phyloP scores from a whole-genome alignment of 106 monocot genomes.

The Dioscorea zingiberensis region DNA sequence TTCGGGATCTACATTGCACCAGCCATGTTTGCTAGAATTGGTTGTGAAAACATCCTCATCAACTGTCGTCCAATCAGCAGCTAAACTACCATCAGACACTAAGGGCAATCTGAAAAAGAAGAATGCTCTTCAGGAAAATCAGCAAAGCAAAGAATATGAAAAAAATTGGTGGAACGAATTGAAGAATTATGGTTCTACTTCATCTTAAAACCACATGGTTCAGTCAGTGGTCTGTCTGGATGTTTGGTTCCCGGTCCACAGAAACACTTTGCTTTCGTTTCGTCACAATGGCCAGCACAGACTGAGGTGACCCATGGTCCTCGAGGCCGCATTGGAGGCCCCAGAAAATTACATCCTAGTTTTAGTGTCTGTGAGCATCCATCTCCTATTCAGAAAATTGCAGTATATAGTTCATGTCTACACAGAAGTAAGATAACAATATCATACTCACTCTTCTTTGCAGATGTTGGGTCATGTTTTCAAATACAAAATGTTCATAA shows the following conservation, averaged over 20 bases:
- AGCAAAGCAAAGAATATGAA: background rate
- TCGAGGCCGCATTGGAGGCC: constrained; percentile 38
- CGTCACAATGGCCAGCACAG: constrained; percentile 84
- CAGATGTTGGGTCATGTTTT: background rate
- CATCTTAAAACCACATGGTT: constrained; percentile 71
- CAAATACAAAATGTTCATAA: background rate
- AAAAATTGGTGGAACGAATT: constrained; percentile 3
- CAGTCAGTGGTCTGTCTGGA: constrained; percentile 82
- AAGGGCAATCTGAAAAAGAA: constrained; percentile 36
- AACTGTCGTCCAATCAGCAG: constrained; percentile 54
- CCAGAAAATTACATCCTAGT: constrained; percentile 69
- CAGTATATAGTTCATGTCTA: too few species aligned
- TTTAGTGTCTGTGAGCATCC: constrained; percentile 56
- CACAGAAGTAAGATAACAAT: background rate
- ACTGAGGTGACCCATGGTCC: constrained; percentile 76
- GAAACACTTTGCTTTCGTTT: constrained; percentile 83
- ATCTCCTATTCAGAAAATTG: constrained; percentile 39
- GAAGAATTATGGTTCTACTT: constrained; percentile 25
- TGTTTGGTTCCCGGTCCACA: constrained; percentile 79
- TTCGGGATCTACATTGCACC: constrained; percentile 85
- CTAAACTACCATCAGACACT: constrained; percentile 32
- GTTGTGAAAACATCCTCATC: constrained; percentile 79
- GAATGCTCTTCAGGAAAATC: background rate
- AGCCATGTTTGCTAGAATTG: constrained; percentile 60
- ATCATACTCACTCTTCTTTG: background rate